Evolutionary conservation across 352 stramenopile species (phyloP).

Genomic region (Pythium chondricola): DNA sequence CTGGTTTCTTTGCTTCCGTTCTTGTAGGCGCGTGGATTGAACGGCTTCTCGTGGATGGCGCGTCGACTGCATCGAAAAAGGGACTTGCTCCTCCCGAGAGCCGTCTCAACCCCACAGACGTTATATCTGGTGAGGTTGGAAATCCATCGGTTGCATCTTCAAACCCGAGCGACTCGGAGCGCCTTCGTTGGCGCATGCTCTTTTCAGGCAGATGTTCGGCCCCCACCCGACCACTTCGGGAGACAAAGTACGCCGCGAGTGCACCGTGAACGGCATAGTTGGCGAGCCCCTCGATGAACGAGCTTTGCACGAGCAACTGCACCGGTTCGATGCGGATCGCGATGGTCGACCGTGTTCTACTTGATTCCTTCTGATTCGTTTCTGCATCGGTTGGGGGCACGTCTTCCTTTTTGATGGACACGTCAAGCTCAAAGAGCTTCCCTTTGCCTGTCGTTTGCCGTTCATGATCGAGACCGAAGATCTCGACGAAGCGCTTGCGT

Average conservation of each 20-base stretch:
- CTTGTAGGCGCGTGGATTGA: too few species aligned
- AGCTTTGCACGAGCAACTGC: slow-evolving; percentile 43
- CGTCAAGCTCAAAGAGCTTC: slow-evolving; percentile 42
- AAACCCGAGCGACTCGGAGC: slow-evolving; percentile 13
- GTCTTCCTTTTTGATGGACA: slow-evolving; percentile 23
- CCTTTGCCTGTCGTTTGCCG: neutral
- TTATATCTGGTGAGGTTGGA: too few species aligned
- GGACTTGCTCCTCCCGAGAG: slow-evolving; percentile 8
- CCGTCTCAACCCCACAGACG: neutral
- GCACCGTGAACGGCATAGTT: slow-evolving; percentile 55
- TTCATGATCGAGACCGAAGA: slow-evolving; percentile 43
- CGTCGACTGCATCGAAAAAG: neutral
- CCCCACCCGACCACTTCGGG: neutral
- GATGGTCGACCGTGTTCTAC: slow-evolving; percentile 36
- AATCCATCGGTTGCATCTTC: too few species aligned
- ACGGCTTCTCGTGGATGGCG: neutral
- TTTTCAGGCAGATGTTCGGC: neutral
- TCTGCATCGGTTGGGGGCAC: neutral
- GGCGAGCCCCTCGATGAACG: slow-evolving; percentile 53
- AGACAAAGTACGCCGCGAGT: slow-evolving; percentile 14
- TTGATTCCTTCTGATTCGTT: neutral
- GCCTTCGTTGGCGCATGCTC: slow-evolving; percentile 4
- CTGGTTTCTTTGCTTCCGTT: too few species aligned
- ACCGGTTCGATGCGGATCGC: slow-evolving; percentile 42
- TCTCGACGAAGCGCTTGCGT: slow-evolving; percentile 34